A percentile compares a stretch with the other conserved stretches of the same genome.
Evolutionary conservation across 495 filamentous ascomycete species (phyloP).

Genomic region (Penicillium samsonianum): DNA sequence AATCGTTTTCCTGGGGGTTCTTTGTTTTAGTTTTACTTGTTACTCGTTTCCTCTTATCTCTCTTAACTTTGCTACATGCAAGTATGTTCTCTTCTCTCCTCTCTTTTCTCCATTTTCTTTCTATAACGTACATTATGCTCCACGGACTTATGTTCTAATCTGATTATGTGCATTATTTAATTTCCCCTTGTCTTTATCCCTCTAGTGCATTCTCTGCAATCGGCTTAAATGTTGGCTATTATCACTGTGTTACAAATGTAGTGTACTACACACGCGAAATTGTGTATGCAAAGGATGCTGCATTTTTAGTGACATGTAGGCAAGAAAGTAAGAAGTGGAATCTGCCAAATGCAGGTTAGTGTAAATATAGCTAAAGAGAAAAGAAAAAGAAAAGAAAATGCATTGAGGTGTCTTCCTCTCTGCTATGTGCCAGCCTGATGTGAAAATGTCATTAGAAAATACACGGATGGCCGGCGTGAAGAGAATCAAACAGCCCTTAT

Average conservation of each 20-base stretch:
- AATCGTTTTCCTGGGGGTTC: slow-evolving; percentile 19
- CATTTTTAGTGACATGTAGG: neutral
- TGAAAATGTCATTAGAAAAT: neutral
- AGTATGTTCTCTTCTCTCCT: slow-evolving; percentile 9
- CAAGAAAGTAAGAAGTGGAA: neutral
- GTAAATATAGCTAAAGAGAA: neutral
- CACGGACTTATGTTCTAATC: slow-evolving; percentile 17
- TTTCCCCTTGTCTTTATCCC: neutral
- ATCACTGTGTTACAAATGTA: neutral
- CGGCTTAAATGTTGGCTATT: neutral
- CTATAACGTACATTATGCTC: slow-evolving; percentile 36
- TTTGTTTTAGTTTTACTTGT: slow-evolving; percentile 21
- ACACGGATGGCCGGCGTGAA: neutral
- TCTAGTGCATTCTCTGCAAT: neutral
- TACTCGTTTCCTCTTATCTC: slow-evolving; percentile 15
- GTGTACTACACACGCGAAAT: neutral
- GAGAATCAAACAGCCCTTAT: neutral
- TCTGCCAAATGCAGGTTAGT: neutral
- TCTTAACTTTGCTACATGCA: slow-evolving; percentile 22
- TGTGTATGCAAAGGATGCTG: neutral
- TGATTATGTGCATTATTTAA: slow-evolving; percentile 6
- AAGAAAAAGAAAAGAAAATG: neutral
- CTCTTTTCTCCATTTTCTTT: slow-evolving; percentile 14
- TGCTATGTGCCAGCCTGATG: neutral
- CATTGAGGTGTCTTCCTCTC: neutral